Conservation (phyloP, 2,329 filamentous ascomycete species). For the Hysterium pulicare region DNA sequence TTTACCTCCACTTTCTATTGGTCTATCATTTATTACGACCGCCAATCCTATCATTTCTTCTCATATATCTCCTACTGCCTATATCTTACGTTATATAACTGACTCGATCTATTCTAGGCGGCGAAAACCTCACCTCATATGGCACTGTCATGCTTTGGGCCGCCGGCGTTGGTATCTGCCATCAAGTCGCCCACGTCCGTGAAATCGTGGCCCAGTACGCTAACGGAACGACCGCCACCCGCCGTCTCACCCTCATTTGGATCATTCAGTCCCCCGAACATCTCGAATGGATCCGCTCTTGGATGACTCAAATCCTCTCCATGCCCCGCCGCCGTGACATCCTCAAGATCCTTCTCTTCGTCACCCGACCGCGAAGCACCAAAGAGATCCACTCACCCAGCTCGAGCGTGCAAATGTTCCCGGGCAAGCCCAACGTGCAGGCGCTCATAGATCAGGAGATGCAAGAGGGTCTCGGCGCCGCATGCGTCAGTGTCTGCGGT, state of each 20-base stretch:
- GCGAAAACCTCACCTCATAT: slow-evolving; percentile 85
- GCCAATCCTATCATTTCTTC: too few species aligned
- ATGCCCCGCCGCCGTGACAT: slow-evolving; percentile 80
- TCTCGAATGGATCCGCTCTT: slow-evolving; percentile 89
- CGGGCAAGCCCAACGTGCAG: slow-evolving; percentile 79
- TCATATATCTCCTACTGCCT: too few species aligned
- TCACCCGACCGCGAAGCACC: slow-evolving; percentile 82
- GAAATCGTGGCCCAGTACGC: slow-evolving; percentile 57
- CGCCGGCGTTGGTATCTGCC: slow-evolving; percentile 90
- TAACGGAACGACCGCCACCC: slow-evolving; percentile 73
- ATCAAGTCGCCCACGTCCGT: slow-evolving; percentile 84
- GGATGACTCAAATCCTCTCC: slow-evolving; percentile 80
- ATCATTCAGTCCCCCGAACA: slow-evolving; percentile 86
- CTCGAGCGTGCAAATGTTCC: slow-evolving; percentile 84
- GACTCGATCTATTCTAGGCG: slow-evolving; percentile 47
- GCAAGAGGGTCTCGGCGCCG: slow-evolving; percentile 76
- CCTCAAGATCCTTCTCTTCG: slow-evolving; percentile 81
- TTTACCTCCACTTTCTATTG: too few species aligned
- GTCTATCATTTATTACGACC: too few species aligned
- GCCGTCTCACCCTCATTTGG: slow-evolving; percentile 83
- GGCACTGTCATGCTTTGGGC: slow-evolving; percentile 89
- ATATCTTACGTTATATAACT: slow-evolving; percentile 10
- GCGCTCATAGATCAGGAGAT: slow-evolving; percentile 80
- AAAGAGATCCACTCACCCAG: slow-evolving; percentile 75
- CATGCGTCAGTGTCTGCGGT: slow-evolving; percentile 80